These are phyloP conservation scores for Candida argentea DNA, from an alignment of 805 yeast genomes.

Conservation along the genomic window DNA sequence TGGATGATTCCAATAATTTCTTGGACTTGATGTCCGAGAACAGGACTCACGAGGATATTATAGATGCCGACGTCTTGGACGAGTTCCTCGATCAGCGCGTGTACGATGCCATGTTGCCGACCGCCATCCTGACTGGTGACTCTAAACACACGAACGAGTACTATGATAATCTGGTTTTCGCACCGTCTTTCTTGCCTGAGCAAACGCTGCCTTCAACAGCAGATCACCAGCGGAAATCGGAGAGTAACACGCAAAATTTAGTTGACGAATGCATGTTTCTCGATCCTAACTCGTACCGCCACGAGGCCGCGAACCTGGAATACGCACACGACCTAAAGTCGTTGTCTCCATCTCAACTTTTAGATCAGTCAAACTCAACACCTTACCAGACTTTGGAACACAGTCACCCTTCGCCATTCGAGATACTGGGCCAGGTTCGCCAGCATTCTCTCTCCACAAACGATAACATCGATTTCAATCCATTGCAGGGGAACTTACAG, in stretches of 20 bases:
- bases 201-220: constrained; percentile 1
- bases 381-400: not conserved
- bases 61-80: constrained; percentile 46
- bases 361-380: not conserved
- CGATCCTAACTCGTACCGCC: constrained; percentile 8
- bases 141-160: constrained; percentile 6
- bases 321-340: constrained; percentile 13
- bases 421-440: not conserved
- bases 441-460: not conserved
- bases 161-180: not conserved
- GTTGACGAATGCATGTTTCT: constrained; percentile 13
- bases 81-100: constrained; percentile 48
- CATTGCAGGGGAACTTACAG: not conserved
- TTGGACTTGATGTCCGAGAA: constrained; percentile 15
- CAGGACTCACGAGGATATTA: too few relatives aligned
- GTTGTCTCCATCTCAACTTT: not conserved
- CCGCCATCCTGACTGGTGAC: constrained; percentile 9
- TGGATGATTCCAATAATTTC: constrained; percentile 10
- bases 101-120: constrained; percentile 24
- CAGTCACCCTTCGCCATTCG: not conserved
- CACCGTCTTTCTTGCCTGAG: not conserved
- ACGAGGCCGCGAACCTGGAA: constrained; percentile 5
- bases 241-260: too few relatives aligned
- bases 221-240: too few relatives aligned
- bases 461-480: not conserved